These are phyloP conservation scores for Aspergillus bridgeri DNA, from an alignment of 495 filamentous ascomycete genomes.

Conservation along the genomic window DNA sequence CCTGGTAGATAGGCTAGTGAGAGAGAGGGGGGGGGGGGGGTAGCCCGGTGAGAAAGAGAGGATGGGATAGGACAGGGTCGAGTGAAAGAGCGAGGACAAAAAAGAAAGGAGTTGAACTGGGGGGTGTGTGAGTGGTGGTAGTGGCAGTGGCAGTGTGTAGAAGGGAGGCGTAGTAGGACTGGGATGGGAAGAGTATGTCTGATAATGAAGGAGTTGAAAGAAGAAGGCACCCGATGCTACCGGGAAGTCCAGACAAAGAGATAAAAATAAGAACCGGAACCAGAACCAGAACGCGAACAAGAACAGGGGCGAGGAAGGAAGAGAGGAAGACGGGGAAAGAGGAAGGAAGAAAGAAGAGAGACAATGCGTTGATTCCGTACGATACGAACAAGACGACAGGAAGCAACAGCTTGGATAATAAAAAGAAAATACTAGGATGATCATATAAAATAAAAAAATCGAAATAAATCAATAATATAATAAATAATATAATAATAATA, in stretches of 20 bases:
- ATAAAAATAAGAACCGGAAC: slow-evolving; percentile 11
- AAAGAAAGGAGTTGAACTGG: neutral
- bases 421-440: neutral
- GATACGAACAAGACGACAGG: neutral
- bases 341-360: slow-evolving; percentile 12
- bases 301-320: slow-evolving; percentile 6
- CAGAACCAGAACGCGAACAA: too few relatives aligned
- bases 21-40: neutral
- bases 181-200: neutral
- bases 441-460: neutral
- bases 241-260: neutral
- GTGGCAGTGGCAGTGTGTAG: too few relatives aligned
- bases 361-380: neutral
- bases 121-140: neutral
- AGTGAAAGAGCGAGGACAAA: slow-evolving; percentile 9
- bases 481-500: neutral
- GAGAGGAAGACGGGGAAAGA: slow-evolving; percentile 8
- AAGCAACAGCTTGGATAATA: neutral
- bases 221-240: neutral
- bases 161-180: too few relatives aligned
- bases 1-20: slow-evolving; percentile 6
- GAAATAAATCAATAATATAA: neutral
- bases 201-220: slow-evolving; percentile 7
- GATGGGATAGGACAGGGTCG: slow-evolving; percentile 4
- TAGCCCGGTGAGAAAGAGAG: neutral